These are phyloP conservation scores for Leptographium flavum DNA, from an alignment of 2,329 filamentous ascomycete species.

Conservation along the genomic window DNA sequence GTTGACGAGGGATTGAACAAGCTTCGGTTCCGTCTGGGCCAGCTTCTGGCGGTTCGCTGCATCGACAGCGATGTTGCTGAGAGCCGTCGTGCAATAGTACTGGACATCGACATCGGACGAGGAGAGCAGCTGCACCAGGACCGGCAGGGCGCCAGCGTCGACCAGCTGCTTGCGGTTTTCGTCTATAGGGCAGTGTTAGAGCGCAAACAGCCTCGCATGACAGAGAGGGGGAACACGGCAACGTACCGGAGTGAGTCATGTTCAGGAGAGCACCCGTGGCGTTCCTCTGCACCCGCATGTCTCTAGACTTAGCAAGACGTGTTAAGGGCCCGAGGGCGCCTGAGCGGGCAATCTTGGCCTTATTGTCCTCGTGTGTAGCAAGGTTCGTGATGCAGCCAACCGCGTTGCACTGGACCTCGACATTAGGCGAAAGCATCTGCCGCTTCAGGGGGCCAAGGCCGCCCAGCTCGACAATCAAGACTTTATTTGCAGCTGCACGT, in stretches of 20 bases:
- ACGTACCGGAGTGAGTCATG: slow-evolving; percentile 93
- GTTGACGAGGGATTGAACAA: slow-evolving; percentile 87
- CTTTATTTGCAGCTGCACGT: slow-evolving; percentile 91
- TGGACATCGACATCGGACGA: slow-evolving; percentile 94
- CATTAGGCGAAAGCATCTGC: slow-evolving; percentile 96
- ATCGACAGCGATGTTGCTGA: slow-evolving; percentile 97
- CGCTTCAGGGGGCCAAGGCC: slow-evolving; percentile 84
- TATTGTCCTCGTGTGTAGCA: slow-evolving; percentile 97
- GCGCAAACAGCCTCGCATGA: no score
- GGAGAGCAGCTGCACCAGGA: slow-evolving; percentile 85
- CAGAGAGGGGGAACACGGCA: not conserved
- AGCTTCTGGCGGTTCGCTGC: slow-evolving; percentile 80
- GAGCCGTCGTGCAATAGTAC: slow-evolving; percentile 96
- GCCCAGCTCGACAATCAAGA: slow-evolving; percentile 83
- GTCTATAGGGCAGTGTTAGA: slow-evolving; percentile 36
- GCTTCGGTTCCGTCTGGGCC: slow-evolving; percentile 75
- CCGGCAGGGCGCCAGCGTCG: slow-evolving; percentile 92
- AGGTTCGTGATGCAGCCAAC: slow-evolving; percentile 98
- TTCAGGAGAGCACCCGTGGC: slow-evolving; percentile 92
- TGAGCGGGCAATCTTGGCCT: slow-evolving; percentile 93
- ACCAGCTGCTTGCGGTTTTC: slow-evolving; percentile 97
- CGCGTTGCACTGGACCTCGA: slow-evolving; percentile 97
- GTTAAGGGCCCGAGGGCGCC: slow-evolving; percentile 86
- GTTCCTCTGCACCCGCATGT: slow-evolving; percentile 97
- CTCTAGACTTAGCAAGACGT: slow-evolving; percentile 85